These are phyloP conservation scores for Hypoxylon fuscum DNA, from an alignment of 495 filamentous ascomycete genomes.

Conservation along the genomic window DNA sequence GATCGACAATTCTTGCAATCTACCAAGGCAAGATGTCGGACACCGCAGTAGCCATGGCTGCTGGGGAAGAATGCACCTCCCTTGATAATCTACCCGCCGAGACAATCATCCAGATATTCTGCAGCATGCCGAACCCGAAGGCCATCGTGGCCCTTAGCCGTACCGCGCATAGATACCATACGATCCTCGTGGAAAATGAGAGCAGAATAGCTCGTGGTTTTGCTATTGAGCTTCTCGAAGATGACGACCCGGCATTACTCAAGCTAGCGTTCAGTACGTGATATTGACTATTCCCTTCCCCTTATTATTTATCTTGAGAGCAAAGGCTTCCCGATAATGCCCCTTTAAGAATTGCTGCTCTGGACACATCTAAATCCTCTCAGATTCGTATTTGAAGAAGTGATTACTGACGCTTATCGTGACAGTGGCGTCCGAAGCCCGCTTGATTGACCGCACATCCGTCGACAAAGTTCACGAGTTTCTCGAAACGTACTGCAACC, in stretches of 20 bases:
- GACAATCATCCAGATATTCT: slow-evolving; percentile 6
- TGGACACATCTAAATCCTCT: too few relatives aligned
- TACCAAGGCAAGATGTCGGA: background rate
- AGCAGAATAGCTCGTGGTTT: background rate
- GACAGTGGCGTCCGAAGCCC: slow-evolving; percentile 1
- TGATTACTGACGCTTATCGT: too few relatives aligned
- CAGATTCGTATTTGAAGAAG: too few relatives aligned
- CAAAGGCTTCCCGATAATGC: too few relatives aligned
- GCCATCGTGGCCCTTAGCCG: background rate
- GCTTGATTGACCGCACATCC: background rate
- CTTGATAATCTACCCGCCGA: slow-evolving; percentile 11
- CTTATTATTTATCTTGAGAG: too few relatives aligned
- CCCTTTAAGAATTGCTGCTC: too few relatives aligned
- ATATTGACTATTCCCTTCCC: too few relatives aligned
- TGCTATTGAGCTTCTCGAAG: background rate
- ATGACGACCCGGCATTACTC: slow-evolving; percentile 4
- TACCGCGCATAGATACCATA: background rate
- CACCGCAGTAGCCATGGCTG: slow-evolving; percentile 12
- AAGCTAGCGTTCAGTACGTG: slow-evolving; percentile 8
- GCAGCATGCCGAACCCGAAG: background rate
- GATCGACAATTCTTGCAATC: background rate
- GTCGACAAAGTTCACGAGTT: background rate
- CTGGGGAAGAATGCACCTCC: background rate
- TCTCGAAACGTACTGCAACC: slow-evolving; percentile 3
- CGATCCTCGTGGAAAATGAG: background rate